These are phyloP conservation scores for maize (Zea mays) DNA, from an alignment of 176 grass and related monocot genomes.

Conservation along the genomic window DNA sequence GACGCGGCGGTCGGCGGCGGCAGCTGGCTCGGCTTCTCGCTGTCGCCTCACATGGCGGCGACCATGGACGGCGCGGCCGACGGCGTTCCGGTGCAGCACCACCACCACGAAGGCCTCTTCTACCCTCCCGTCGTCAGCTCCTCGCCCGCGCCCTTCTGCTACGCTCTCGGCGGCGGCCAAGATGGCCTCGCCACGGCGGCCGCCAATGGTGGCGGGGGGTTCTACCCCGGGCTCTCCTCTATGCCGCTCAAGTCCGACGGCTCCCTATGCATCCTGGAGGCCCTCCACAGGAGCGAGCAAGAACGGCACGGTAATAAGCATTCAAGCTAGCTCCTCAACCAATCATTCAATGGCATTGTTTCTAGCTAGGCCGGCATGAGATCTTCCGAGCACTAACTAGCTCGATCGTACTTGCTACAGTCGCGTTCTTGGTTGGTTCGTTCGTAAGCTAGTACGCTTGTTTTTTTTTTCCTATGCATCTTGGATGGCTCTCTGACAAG, in stretches of 20 bases:
- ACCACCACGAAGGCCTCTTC: constrained; percentile 42
- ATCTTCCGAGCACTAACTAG: constrained; percentile 16
- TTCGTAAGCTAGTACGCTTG: not conserved
- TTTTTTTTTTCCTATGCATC: constrained; percentile 31
- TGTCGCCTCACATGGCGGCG: constrained; percentile 59
- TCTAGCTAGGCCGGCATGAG: not conserved
- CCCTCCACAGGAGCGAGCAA: constrained; percentile 58
- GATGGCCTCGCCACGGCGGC: not conserved
- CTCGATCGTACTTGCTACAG: constrained; percentile 50
- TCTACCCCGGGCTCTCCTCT: constrained; percentile 70
- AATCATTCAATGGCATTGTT: not conserved
- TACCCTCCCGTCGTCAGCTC: constrained; percentile 49
- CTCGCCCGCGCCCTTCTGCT: constrained; percentile 44
- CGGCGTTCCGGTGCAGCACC: constrained; percentile 40
- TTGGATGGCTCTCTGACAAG: constrained; percentile 14
- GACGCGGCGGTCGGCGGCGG: constrained; percentile 37
- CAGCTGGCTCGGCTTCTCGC: constrained; percentile 86
- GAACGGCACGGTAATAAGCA: constrained; percentile 43
- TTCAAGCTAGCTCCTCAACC: not conserved
- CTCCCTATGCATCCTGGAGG: constrained; percentile 82
- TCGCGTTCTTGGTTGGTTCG: constrained; percentile 4
- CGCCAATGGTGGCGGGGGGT: constrained; percentile 37
- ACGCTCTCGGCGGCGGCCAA: constrained; percentile 42
- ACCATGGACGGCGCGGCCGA: constrained; percentile 44
- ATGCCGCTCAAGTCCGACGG: constrained; percentile 90